phyloP scores from a whole-genome alignment of 2,329 filamentous ascomycete genomes.

The Cryphonectria nitschkei region DNA sequence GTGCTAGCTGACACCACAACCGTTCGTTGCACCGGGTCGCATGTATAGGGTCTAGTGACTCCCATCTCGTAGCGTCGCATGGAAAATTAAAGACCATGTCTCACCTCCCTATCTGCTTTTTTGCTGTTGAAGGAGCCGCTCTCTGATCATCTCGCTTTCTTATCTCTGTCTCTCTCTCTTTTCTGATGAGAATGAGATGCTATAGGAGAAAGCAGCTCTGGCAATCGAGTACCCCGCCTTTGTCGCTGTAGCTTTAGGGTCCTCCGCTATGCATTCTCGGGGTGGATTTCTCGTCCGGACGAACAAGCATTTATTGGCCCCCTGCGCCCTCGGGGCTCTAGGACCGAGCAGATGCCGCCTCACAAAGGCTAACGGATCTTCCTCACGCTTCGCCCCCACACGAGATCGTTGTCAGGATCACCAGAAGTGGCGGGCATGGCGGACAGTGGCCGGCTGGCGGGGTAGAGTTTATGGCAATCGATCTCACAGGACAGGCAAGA shows the following conservation, averaged over 20 bases:
- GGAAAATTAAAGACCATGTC: not conserved
- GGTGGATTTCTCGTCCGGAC: not conserved
- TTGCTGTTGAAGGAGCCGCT: not conserved
- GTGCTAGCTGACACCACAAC: slow-evolving; percentile 10
- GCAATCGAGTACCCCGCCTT: not conserved
- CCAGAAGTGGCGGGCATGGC: not conserved
- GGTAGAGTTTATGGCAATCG: not conserved
- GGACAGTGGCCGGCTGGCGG: slow-evolving; percentile 4
- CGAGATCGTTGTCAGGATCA: not conserved
- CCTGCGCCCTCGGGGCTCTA: not conserved
- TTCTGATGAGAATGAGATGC: no score
- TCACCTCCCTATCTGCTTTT: not conserved
- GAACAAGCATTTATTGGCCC: not conserved
- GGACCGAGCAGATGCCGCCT: not conserved
- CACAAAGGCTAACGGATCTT: not conserved
- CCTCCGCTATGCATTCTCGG: not conserved
- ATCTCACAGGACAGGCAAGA: not conserved
- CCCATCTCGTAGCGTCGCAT: not conserved
- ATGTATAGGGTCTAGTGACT: slow-evolving; percentile 6
- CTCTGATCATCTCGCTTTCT: not conserved
- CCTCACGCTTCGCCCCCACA: not conserved
- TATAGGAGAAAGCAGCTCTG: not conserved
- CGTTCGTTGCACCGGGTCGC: not conserved
- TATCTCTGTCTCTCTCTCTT: not conserved
- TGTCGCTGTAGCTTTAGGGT: not conserved